These are phyloP conservation scores for Trichosporon sp. DNA, from an alignment of 1,284 basidiomycete genomes.

Conservation along the genomic window DNA sequence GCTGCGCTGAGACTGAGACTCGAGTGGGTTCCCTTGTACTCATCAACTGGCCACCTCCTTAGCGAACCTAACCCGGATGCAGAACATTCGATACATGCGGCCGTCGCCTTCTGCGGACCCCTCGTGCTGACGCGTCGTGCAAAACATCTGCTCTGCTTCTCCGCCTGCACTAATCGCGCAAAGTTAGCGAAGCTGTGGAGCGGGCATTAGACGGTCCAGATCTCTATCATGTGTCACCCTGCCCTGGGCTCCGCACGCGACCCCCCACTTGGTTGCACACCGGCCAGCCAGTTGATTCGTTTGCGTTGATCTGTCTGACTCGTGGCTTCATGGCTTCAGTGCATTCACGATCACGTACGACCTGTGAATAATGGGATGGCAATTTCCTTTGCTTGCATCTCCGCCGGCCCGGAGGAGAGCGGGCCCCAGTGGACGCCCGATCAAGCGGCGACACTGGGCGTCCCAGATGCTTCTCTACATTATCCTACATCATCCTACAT, in stretches of 20 bases:
- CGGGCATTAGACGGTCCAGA: background rate
- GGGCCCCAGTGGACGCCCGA: background rate
- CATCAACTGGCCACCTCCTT: background rate
- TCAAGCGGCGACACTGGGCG: slow-evolving; percentile 1
- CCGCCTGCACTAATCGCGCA: background rate
- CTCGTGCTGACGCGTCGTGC: background rate
- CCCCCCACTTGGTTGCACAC: background rate
- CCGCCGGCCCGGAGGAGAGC: background rate
- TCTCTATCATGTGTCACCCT: background rate
- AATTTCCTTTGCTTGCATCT: background rate
- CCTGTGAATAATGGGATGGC: background rate
- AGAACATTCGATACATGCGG: background rate
- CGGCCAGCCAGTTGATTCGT: background rate
- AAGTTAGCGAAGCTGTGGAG: background rate
- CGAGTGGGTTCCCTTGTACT: background rate
- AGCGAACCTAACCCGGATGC: background rate
- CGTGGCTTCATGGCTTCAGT: background rate
- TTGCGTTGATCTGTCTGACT: background rate
- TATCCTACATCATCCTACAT: background rate
- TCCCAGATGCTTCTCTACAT: background rate
- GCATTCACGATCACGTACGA: background rate
- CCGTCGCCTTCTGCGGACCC: background rate
- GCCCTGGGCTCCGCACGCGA: slow-evolving; percentile 4
- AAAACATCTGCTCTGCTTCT: background rate
- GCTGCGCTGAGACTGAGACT: background rate